A percentile compares a stretch with the other conserved stretches of the same genome.
Evolutionary conservation across 169 alveolate genomes (phyloP).

Genomic region (Cryptosporidium muris): DNA sequence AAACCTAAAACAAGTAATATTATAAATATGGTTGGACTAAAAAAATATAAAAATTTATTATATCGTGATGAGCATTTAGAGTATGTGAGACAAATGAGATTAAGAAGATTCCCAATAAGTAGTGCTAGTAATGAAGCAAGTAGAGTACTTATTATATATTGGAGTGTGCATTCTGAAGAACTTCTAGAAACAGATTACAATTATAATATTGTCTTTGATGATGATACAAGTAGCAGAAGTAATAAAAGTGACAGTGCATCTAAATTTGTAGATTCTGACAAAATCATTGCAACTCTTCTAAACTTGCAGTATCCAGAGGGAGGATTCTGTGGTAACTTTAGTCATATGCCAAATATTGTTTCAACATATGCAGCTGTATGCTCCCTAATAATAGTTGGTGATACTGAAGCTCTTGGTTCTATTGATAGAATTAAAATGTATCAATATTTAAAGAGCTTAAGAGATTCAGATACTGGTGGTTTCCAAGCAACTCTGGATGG

Average conservation of each 20-base stretch:
- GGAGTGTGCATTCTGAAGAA: conserved; percentile 68
- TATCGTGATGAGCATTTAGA: conserved; percentile 9
- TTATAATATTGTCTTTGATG: not conserved
- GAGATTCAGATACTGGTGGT: conserved; percentile 89
- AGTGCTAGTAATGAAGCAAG: conserved; percentile 51
- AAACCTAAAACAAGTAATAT: not conserved
- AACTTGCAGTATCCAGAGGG: conserved; percentile 76
- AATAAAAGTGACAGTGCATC: no score
- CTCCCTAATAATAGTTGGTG: conserved; percentile 72
- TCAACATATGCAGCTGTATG: conserved; percentile 91
- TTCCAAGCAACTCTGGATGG: conserved; percentile 91
- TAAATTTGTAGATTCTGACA: conserved; percentile 30
- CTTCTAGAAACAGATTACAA: conserved; percentile 2
- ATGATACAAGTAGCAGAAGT: not conserved
- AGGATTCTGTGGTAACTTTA: conserved; percentile 92
- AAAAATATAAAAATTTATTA: not conserved
- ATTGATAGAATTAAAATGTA: conserved; percentile 87
- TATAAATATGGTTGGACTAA: not conserved
- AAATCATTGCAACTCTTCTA: conserved; percentile 72
- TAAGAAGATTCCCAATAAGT: not conserved
- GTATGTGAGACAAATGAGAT: conserved; percentile 55
- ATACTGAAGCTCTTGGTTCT: conserved; percentile 82
- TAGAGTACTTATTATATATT: conserved; percentile 57
- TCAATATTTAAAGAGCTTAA: conserved; percentile 81
- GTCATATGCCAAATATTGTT: conserved; percentile 89